Percentiles rank a stretch among this genome's conserved stretches.
phyloP scores from a whole-genome alignment of 139 green algal genomes.

The Picochlorum sp. region DNA sequence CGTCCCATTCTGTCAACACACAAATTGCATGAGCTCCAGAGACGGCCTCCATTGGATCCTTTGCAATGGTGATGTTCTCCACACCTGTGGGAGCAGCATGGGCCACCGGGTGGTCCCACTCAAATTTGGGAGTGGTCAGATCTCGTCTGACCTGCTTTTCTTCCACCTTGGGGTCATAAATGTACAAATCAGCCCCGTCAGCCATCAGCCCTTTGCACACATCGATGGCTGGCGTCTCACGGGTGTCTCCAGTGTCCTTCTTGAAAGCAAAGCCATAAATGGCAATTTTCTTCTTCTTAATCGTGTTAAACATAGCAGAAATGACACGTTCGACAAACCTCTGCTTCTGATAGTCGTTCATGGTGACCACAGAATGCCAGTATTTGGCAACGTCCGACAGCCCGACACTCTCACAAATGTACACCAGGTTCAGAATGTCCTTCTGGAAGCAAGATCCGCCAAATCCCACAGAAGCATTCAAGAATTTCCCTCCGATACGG shows the following conservation, averaged over 20 bases:
- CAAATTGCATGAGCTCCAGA: constrained; percentile 76
- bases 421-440: constrained; percentile 97
- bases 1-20: constrained; percentile 98
- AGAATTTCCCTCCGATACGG: constrained; percentile 94
- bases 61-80: constrained; percentile 40
- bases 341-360: constrained; percentile 99
- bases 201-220: constrained; percentile 68
- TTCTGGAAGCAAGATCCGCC: constrained; percentile 99
- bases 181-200: constrained; percentile 48
- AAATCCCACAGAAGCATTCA: constrained; percentile 96
- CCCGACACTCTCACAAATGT: constrained; percentile 92
- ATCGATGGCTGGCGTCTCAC: constrained; percentile 97
- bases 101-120: constrained; percentile 81
- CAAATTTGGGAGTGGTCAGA: constrained; percentile 75
- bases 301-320: constrained; percentile 98
- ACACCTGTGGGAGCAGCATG: constrained; percentile 30
- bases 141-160: constrained; percentile 76
- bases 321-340: constrained; percentile 94
- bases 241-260: constrained; percentile 93
- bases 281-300: constrained; percentile 89
- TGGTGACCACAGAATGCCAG: constrained; percentile 85
- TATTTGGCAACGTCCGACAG: constrained; percentile 92
- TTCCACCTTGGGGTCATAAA: constrained; percentile 92
- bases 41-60: constrained; percentile 52
- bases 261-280: constrained; percentile 99